Percentiles rank a stretch among this genome's conserved stretches.
These are phyloP conservation scores for Chenopodium berlandieri DNA, from an alignment of 148 eudicot genomes.

Conservation along the genomic window DNA sequence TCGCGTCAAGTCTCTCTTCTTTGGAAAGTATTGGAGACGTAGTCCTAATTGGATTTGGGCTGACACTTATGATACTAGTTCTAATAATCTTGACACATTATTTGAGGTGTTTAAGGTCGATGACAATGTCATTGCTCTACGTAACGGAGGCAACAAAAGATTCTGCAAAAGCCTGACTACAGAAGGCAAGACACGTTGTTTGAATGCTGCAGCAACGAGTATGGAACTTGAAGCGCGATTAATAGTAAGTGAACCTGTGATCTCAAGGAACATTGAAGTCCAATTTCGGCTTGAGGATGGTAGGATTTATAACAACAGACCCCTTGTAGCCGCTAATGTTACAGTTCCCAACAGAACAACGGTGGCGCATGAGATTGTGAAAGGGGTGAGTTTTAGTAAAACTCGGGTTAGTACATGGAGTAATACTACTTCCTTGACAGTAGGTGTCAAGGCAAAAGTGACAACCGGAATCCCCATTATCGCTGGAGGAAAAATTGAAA, in stretches of 20 bases:
- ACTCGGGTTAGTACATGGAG: background rate
- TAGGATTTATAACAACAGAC: background rate
- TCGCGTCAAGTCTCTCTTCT: background rate
- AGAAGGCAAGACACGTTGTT: too few relatives aligned
- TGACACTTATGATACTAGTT: too few relatives aligned
- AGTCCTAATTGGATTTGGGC: too few relatives aligned
- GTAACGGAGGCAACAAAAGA: too few relatives aligned
- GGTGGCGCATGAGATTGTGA: too few relatives aligned
- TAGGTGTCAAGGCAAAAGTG: background rate
- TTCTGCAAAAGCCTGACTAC: too few relatives aligned
- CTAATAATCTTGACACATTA: background rate
- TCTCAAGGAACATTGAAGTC: background rate
- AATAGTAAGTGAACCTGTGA: background rate
- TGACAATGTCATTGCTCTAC: background rate
- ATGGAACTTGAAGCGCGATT: background rate
- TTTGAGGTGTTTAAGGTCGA: background rate
- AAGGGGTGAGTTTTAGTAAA: background rate
- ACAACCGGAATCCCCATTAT: background rate
- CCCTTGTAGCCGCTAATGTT: too few relatives aligned
- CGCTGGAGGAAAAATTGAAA: background rate
- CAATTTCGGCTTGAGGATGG: background rate
- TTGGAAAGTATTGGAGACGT: too few relatives aligned
- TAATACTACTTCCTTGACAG: background rate
- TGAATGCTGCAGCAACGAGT: background rate
- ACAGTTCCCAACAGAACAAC: background rate